Evolutionary conservation across 129 eudicot species (phyloP).

Genomic region (Tagetes patula): DNA sequence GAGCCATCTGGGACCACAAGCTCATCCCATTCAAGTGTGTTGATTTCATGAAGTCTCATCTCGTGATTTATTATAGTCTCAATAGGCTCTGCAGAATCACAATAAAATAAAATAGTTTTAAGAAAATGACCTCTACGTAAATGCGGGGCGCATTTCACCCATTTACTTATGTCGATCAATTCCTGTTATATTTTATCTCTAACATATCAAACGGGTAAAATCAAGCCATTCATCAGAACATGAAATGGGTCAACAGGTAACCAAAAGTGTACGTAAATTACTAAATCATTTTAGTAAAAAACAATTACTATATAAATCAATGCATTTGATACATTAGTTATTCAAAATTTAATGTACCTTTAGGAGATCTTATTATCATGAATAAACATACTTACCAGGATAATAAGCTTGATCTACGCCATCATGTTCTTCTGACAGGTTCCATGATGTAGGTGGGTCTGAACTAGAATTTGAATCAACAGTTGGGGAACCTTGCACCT

Average conservation of each 20-base stretch:
- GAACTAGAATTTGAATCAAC: conserved; percentile 58
- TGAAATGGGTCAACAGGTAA: neutral
- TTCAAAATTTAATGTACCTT: neutral
- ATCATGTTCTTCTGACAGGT: conserved; percentile 59
- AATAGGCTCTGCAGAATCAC: conserved; percentile 41
- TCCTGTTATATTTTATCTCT: neutral
- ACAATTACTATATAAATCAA: neutral
- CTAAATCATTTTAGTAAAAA: neutral
- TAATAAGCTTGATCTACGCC: conserved; percentile 43
- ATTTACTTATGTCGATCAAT: neutral
- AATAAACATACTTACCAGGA: conserved; percentile 28
- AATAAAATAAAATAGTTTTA: neutral
- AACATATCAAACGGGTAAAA: neutral
- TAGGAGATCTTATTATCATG: conserved; percentile 14
- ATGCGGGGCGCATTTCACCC: neutral
- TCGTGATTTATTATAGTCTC: conserved; percentile 59
- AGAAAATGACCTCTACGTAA: neutral
- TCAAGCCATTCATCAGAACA: neutral
- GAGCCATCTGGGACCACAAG: conserved; percentile 67
- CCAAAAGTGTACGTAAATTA: neutral
- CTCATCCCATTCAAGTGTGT: conserved; percentile 98
- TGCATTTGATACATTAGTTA: neutral
- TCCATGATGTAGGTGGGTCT: conserved; percentile 56
- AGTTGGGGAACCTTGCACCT: conserved; percentile 68
- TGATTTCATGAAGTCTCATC: conserved; percentile 79